Percentiles rank a stretch among this genome's conserved stretches.
phyloP scores from a whole-genome alignment of 805 yeast species.

The Pichia phayaonensis region DNA sequence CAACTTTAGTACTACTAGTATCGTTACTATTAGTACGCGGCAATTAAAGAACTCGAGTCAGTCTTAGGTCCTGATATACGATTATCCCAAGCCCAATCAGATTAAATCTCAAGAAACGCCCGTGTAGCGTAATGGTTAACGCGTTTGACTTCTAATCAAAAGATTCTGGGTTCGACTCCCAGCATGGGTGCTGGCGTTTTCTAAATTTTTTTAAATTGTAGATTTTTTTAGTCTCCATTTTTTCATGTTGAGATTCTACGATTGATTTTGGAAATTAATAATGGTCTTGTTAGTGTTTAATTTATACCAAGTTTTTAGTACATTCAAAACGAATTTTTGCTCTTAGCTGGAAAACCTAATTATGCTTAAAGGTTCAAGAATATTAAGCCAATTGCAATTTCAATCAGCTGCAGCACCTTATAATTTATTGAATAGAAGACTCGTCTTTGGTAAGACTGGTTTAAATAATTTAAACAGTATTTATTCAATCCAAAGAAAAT shows the following conservation, averaged over 20 bases:
- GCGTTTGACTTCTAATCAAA: conserved; percentile 62
- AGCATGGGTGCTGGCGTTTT: conserved; percentile 28
- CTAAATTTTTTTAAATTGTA: conserved; percentile 5
- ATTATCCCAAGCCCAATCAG: no score
- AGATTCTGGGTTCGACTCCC: conserved; percentile 59
- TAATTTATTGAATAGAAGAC: not conserved
- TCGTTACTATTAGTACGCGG: no score
- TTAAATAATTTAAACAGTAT: not conserved
- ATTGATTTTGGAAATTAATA: no score
- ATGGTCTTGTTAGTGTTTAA: no score
- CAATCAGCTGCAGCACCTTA: not conserved
- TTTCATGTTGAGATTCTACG: not conserved
- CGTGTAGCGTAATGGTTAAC: conserved; percentile 61
- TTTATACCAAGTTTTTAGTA: no score
- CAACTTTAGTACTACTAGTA: no score
- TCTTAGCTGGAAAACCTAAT: not conserved
- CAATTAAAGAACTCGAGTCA: no score
- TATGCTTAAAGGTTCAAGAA: not conserved
- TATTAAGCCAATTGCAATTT: not conserved
- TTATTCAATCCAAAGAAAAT: not conserved
- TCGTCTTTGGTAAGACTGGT: not conserved
- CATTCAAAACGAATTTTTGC: no score
- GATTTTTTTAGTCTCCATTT: no score
- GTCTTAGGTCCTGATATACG: no score
- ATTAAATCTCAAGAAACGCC: conserved; percentile 32